These are phyloP conservation scores for Apophysomyces trapeziformis DNA, from an alignment of 371 early-diverging fungal species.

Conservation along the genomic window DNA sequence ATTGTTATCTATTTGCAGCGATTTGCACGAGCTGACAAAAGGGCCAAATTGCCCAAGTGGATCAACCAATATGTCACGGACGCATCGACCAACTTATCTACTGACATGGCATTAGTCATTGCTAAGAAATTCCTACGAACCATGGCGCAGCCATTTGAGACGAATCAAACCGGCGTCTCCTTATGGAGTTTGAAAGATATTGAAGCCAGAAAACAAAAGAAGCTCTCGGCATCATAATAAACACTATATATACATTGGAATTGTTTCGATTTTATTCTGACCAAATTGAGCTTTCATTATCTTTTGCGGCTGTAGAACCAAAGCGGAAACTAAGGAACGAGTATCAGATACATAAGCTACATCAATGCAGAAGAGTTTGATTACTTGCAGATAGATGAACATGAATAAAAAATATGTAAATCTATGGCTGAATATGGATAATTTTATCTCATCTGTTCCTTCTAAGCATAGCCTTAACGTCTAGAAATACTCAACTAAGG, in stretches of 20 bases:
- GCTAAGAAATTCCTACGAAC: slow-evolving; percentile 94
- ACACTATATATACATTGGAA: background rate
- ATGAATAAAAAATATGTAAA: too few relatives aligned
- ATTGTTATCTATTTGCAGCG: slow-evolving; percentile 50
- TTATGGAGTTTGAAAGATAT: slow-evolving; percentile 70
- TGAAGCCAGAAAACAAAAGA: slow-evolving; percentile 45
- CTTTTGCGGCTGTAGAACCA: too few relatives aligned
- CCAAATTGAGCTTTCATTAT: too few relatives aligned
- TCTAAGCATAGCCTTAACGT: background rate
- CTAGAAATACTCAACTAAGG: too few relatives aligned
- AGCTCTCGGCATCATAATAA: slow-evolving; percentile 10
- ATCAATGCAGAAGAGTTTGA: too few relatives aligned
- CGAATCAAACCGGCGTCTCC: slow-evolving; percentile 64
- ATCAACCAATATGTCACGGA: slow-evolving; percentile 93
- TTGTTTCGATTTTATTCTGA: background rate
- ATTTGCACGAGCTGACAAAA: slow-evolving; percentile 94
- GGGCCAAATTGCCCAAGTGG: slow-evolving; percentile 98
- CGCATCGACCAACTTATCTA: slow-evolving; percentile 91
- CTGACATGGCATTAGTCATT: slow-evolving; percentile 97
- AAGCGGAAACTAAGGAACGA: too few relatives aligned
- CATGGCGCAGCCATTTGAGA: slow-evolving; percentile 97
- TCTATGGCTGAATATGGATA: too few relatives aligned
- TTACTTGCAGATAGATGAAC: too few relatives aligned
- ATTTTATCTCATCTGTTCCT: background rate
- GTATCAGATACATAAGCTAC: too few relatives aligned